Evolutionary conservation across 2,329 filamentous ascomycete genomes (phyloP).

Genomic region (Magnaporthiopsis rhizophila): DNA sequence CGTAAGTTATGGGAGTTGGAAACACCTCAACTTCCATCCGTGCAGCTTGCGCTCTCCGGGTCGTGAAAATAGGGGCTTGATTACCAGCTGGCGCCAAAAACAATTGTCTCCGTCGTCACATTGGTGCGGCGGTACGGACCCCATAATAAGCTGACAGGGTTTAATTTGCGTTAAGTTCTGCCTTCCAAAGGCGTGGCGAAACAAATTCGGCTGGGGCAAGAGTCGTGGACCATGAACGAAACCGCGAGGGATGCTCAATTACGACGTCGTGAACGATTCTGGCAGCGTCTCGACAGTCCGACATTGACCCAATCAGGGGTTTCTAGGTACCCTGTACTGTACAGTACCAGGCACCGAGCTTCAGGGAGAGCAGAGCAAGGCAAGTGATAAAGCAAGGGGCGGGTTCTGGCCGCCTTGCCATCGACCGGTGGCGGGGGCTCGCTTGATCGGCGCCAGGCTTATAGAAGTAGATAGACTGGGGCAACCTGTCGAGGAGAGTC

Average conservation of each 20-base stretch:
- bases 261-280: not conserved
- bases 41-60: too few species aligned
- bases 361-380: too few species aligned
- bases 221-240: not conserved
- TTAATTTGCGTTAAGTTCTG: not conserved
- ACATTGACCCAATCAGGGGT: not conserved
- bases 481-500: not conserved
- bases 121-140: too few species aligned
- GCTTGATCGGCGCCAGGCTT: not conserved
- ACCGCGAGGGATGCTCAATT: not conserved
- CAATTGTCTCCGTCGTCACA: too few species aligned
- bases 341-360: not conserved
- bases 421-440: not conserved
- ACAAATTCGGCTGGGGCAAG: not conserved
- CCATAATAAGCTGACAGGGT: not conserved
- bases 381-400: not conserved
- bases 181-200: not conserved
- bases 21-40: too few species aligned
- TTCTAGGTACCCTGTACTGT: too few species aligned
- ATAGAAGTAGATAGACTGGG: not conserved
- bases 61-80: too few species aligned
- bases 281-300: not conserved
- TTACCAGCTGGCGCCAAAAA: too few species aligned
- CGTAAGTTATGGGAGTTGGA: not conserved
- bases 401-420: not conserved